Conservation (phyloP, 108 stramenopile species). For the Skeletonema marinoi region DNA sequence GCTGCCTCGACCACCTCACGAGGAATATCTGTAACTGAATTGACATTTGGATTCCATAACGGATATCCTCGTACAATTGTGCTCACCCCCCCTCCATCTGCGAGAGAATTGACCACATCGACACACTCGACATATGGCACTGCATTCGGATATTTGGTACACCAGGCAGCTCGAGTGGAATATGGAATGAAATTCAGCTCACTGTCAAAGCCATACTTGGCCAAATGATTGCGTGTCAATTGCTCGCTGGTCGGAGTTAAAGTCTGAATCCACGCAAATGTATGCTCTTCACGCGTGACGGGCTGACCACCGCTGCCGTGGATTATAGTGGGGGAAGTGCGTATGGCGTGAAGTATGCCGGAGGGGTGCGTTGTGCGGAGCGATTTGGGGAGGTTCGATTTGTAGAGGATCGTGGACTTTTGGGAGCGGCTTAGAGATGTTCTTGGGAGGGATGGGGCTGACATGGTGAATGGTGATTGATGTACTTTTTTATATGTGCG, state of each 20-base stretch:
- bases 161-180: conserved; percentile 8
- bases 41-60: conserved; percentile 1
- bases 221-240: neutral
- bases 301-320: neutral
- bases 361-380: neutral
- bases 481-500: neutral
- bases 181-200: conserved; percentile 7
- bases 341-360: conserved; percentile 24
- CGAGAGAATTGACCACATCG: neutral
- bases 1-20: conserved; percentile 14
- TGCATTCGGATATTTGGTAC: conserved; percentile 13
- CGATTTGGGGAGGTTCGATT: conserved; percentile 19
- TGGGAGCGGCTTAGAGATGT: neutral
- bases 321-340: neutral
- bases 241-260: neutral
- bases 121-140: conserved; percentile 11
- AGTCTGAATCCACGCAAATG: conserved; percentile 18
- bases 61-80: conserved; percentile 9
- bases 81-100: neutral
- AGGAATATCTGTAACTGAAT: conserved; percentile 1
- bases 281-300: conserved; percentile 9
- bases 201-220: neutral
- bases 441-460: neutral
- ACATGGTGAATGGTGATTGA: neutral
- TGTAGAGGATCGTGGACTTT: conserved; percentile 19